Percentiles rank a stretch among this genome's conserved stretches.
Conservation (phyloP, 257 asterid genomes). For the Echium plantagineum region DNA sequence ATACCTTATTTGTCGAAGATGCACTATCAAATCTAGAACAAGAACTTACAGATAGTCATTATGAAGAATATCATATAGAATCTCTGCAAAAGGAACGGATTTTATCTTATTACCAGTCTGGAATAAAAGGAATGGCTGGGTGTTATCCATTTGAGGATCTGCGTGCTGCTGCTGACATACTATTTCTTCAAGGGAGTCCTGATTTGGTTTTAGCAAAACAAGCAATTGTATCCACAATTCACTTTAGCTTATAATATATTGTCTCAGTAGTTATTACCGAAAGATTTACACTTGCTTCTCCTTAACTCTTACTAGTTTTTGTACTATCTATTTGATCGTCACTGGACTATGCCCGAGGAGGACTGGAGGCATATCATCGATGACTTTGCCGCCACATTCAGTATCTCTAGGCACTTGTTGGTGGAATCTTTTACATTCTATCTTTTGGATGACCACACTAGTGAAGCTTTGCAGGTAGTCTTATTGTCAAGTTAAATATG, state of each 20-base stretch:
- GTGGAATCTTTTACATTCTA: slow-evolving; percentile 78
- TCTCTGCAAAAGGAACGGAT: slow-evolving; percentile 37
- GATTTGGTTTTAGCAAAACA: slow-evolving; percentile 81
- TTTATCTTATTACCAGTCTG: slow-evolving; percentile 30
- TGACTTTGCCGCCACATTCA: slow-evolving; percentile 80
- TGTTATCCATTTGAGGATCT: slow-evolving; percentile 74
- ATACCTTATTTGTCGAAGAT: slow-evolving; percentile 80
- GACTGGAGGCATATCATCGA: slow-evolving; percentile 64
- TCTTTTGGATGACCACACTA: slow-evolving; percentile 84
- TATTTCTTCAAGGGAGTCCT: slow-evolving; percentile 78
- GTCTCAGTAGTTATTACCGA: not conserved
- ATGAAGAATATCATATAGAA: slow-evolving; percentile 37
- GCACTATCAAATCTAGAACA: slow-evolving; percentile 70
- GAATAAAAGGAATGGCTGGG: slow-evolving; percentile 59
- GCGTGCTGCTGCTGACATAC: slow-evolving; percentile 74
- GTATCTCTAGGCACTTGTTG: slow-evolving; percentile 67
- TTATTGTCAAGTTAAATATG: not conserved
- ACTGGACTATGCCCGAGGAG: slow-evolving; percentile 64
- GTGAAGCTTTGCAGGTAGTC: slow-evolving; percentile 68
- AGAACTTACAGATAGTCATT: slow-evolving; percentile 31
- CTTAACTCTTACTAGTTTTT: slow-evolving; percentile 72
- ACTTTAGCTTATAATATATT: slow-evolving; percentile 8
- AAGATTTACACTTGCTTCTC: slow-evolving; percentile 17
- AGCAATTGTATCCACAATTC: slow-evolving; percentile 75
- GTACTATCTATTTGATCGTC: slow-evolving; percentile 87